Evolutionary conservation across 2,329 filamentous ascomycete genomes (phyloP).

Genomic region (Ophiostoma perfectum): DNA sequence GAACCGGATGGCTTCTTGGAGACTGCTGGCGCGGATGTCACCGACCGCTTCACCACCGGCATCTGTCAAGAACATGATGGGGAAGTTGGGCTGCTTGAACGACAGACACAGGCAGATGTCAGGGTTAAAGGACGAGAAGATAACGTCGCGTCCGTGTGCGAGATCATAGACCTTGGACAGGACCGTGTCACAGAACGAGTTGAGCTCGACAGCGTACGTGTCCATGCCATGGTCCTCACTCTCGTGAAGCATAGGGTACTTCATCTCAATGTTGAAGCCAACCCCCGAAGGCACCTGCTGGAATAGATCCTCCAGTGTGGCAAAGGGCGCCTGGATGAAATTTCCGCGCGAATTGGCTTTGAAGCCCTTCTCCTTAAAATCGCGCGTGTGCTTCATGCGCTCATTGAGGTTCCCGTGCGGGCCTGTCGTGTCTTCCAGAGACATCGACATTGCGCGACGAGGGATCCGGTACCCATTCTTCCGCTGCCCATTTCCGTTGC

Average conservation of each 20-base stretch:
- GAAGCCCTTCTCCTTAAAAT: slow-evolving; percentile 91
- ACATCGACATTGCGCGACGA: slow-evolving; percentile 53
- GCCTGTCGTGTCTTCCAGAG: slow-evolving; percentile 34
- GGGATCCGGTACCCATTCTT: slow-evolving; percentile 27
- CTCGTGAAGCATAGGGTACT: slow-evolving; percentile 97
- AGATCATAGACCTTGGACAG: slow-evolving; percentile 84
- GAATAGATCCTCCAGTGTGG: slow-evolving; percentile 91
- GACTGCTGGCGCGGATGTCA: slow-evolving; percentile 81
- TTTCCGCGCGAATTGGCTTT: slow-evolving; percentile 92
- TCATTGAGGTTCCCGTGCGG: slow-evolving; percentile 52
- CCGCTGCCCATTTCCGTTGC: slow-evolving; percentile 26
- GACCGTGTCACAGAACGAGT: slow-evolving; percentile 93
- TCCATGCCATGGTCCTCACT: slow-evolving; percentile 95
- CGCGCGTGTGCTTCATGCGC: slow-evolving; percentile 93
- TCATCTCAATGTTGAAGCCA: slow-evolving; percentile 96
- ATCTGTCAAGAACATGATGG: slow-evolving; percentile 89
- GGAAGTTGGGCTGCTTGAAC: slow-evolving; percentile 96
- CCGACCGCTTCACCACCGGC: slow-evolving; percentile 75
- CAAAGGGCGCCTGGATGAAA: slow-evolving; percentile 93
- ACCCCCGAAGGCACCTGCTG: slow-evolving; percentile 72
- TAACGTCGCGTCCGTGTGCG: slow-evolving; percentile 76
- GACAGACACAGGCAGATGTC: slow-evolving; percentile 91
- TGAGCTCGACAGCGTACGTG: slow-evolving; percentile 89
- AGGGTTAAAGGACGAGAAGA: slow-evolving; percentile 96
- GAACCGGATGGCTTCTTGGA: slow-evolving; percentile 94